These are phyloP conservation scores for Aspergillus niger DNA, from an alignment of 2,329 filamentous ascomycete species.

Conservation along the genomic window DNA sequence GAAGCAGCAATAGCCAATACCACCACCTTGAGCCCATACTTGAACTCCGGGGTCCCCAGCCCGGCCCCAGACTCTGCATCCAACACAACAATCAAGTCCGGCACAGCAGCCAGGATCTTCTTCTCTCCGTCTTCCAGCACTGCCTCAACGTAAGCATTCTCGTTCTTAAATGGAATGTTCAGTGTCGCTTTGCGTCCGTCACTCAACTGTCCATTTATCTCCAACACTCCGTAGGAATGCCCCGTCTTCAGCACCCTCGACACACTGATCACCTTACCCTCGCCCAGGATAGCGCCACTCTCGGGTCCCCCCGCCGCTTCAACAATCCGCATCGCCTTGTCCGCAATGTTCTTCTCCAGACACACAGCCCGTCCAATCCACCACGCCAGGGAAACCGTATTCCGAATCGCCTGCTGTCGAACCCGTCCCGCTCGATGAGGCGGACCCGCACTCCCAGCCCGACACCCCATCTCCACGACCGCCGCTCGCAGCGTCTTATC, in stretches of 20 bases:
- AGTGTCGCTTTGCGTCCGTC: constrained; percentile 17
- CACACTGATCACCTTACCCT: constrained; percentile 26
- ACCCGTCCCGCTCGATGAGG: constrained; percentile 17
- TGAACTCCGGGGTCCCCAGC: constrained; percentile 60
- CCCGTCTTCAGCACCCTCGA: constrained; percentile 23
- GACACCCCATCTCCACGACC: constrained; percentile 59
- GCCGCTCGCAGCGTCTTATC: constrained; percentile 56
- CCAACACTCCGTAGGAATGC: constrained; percentile 43
- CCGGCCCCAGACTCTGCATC: constrained; percentile 60
- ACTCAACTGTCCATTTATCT: constrained; percentile 35
- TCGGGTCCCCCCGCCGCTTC: constrained; percentile 23
- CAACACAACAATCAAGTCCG: constrained; percentile 59
- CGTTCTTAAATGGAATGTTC: constrained; percentile 32
- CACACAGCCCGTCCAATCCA: constrained; percentile 33
- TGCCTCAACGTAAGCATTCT: constrained; percentile 29
- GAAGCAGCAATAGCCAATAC: constrained; percentile 55
- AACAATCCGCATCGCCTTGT: constrained; percentile 21
- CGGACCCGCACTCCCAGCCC: constrained; percentile 21
- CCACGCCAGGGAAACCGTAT: constrained; percentile 59
- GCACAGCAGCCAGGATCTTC: constrained; percentile 55
- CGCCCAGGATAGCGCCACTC: constrained; percentile 21
- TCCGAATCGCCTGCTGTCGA: constrained; percentile 41
- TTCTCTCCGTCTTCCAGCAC: constrained; percentile 10
- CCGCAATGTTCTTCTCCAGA: constrained; percentile 17
- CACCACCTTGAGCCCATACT: constrained; percentile 54